Base-by-base conservation (phyloP, 768 basidiomycete genomes). In the Leccinum disarticulatum region DNA sequence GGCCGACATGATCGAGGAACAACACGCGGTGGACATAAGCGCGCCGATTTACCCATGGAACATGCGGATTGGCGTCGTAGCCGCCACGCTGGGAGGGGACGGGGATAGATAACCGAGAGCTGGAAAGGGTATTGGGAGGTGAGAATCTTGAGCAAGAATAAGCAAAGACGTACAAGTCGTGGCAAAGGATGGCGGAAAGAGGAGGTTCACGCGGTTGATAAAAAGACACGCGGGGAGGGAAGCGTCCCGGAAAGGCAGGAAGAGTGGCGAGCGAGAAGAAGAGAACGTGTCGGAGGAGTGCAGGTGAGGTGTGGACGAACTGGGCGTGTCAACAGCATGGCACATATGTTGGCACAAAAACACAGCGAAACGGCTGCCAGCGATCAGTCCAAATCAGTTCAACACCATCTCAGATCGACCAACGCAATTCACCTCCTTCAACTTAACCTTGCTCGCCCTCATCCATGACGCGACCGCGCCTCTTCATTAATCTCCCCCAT, bases 1-100 rank as follows among this genome's bases (percentile, higher is more conserved):
- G 81, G 79, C 79, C 78, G 79, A 77, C 73, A 70, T 81, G 87
- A 89, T 90, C 87, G 84, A 81, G 77, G 76, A 74, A 77, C 79
- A 76, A 81, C 87, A 87, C 81, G 85, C 82, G 86, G 81, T 74
- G 64, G 67, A 68, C 70, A 76, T 78, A 80, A 81, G 79, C 78
- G 79, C 78, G 78, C 78, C 77, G 77, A 77, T 76, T 79, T 74
- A 76, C 73, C 77, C 71, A 65, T 72, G 64, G 54, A 70, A 73
- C 70, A 66, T 66, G 74, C 67, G 70, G 70, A 68, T 74, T 67
- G 67, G 64, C 72, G 64, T 74, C 59, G 68, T 57, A 60, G 56
- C 46, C 43, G 62, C 56, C 71, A 72, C 58, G 71, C 60, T 63
- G 62, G 19, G 43, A 46, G 55, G 52, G 54, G 63, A 59, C 54